phyloP scores from a whole-genome alignment of 768 basidiomycete genomes.

The Xerocomus brunneocitrinus region DNA sequence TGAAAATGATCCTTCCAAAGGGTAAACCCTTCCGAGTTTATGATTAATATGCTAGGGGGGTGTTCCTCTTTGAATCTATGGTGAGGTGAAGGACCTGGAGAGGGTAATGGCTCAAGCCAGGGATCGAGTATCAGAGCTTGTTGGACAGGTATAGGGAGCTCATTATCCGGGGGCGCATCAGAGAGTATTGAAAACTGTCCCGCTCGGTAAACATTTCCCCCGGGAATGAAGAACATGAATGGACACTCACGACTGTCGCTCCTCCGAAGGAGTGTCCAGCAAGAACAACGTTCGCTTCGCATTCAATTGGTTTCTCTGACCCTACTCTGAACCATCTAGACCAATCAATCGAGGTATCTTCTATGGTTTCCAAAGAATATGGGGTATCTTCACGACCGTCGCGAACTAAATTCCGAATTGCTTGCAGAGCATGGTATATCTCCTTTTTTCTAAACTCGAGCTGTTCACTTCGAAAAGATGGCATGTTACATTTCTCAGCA shows the following conservation, averaged over 20 bases:
- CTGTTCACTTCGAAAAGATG: slow-evolving; percentile 63
- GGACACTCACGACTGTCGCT: slow-evolving; percentile 43
- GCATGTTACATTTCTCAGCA: slow-evolving; percentile 23
- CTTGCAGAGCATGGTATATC: slow-evolving; percentile 57
- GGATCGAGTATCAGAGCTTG: slow-evolving; percentile 71
- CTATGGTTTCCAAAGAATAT: slow-evolving; percentile 36
- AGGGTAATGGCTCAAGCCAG: slow-evolving; percentile 74
- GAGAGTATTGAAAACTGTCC: slow-evolving; percentile 55
- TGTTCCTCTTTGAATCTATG: slow-evolving; percentile 1
- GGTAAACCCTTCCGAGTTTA: slow-evolving; percentile 77
- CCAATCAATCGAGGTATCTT: slow-evolving; percentile 33
- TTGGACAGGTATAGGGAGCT: slow-evolving; percentile 46
- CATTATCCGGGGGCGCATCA: slow-evolving; percentile 38
- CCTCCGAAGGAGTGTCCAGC: slow-evolving; percentile 57
- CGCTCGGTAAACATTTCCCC: background rate
- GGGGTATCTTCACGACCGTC: slow-evolving; percentile 20
- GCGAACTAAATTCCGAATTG: slow-evolving; percentile 52
- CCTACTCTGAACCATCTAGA: slow-evolving; percentile 38
- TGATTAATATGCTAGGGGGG: slow-evolving; percentile 49
- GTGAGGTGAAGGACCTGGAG: slow-evolving; percentile 44
- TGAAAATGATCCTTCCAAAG: slow-evolving; percentile 74
- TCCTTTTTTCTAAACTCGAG: slow-evolving; percentile 66
- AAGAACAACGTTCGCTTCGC: slow-evolving; percentile 35
- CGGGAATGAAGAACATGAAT: background rate
- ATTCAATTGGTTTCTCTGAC: slow-evolving; percentile 27